Conservation (phyloP, 169 alveolate species). For the Cryptosporidium xiaoi region DNA sequence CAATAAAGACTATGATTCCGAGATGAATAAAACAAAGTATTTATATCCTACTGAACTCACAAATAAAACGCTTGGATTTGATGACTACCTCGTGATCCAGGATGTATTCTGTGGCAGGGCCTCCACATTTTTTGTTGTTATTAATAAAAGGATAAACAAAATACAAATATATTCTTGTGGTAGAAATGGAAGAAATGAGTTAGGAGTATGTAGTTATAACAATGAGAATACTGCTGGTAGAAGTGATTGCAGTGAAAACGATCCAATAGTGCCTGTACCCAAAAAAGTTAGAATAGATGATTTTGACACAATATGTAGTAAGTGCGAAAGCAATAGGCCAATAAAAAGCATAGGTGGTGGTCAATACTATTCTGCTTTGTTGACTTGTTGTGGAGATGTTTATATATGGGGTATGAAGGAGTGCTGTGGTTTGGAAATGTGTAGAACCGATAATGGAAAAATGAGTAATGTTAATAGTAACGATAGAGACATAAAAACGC, state of each 20-base stretch:
- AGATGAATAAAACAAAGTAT: conserved; percentile 27
- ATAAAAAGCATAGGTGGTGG: conserved; percentile 84
- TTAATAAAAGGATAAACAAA: conserved; percentile 51
- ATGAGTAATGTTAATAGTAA: background rate
- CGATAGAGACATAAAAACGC: conserved; percentile 44
- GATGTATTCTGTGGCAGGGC: conserved; percentile 80
- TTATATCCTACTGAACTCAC: conserved; percentile 37
- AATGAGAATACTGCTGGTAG: background rate
- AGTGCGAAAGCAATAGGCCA: conserved; percentile 75
- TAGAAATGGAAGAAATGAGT: conserved; percentile 86
- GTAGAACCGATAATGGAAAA: conserved; percentile 19
- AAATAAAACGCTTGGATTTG: conserved; percentile 10
- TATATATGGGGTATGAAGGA: conserved; percentile 86
- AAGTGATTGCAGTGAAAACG: background rate
- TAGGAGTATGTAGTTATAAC: conserved; percentile 76
- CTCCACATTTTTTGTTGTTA: conserved; percentile 83
- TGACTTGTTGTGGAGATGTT: conserved; percentile 80
- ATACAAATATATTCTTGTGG: conserved; percentile 84
- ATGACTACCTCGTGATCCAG: conserved; percentile 4
- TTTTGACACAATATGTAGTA: conserved; percentile 14
- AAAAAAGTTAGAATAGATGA: conserved; percentile 25
- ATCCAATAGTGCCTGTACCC: conserved; percentile 28
- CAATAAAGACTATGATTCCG: background rate
- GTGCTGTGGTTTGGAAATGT: conserved; percentile 76
- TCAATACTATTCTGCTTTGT: conserved; percentile 84